phyloP scores from a whole-genome alignment of 1,139 yeast species.

The Pichia sp. region DNA sequence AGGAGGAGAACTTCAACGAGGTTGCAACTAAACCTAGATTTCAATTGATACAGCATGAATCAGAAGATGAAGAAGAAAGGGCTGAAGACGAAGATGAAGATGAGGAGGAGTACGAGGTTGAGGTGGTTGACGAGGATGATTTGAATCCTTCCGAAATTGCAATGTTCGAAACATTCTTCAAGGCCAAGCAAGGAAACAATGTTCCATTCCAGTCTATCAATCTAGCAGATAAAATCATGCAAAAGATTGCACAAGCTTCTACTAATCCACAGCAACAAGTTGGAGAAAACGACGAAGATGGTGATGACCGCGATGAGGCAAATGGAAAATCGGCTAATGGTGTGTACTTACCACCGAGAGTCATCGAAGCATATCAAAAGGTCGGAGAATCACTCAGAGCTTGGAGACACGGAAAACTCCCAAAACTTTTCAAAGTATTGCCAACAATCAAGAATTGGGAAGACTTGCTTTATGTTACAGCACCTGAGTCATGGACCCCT shows the following conservation, averaged over 20 bases:
- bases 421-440: conserved; percentile 88
- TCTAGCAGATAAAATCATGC: conserved; percentile 89
- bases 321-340: conserved; percentile 38
- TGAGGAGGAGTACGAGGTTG: conserved; percentile 29
- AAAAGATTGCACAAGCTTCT: conserved; percentile 68
- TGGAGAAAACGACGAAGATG: conserved; percentile 15
- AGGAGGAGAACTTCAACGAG: conserved; percentile 47
- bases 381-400: conserved; percentile 83
- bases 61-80: conserved; percentile 28
- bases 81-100: conserved; percentile 30
- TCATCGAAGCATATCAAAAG: conserved; percentile 87
- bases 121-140: conserved; percentile 44
- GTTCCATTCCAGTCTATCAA: conserved; percentile 48
- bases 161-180: conserved; percentile 63
- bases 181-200: conserved; percentile 30
- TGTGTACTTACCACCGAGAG: conserved; percentile 90
- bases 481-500: conserved; percentile 95
- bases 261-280: conserved; percentile 4
- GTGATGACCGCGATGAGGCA: conserved; percentile 7
- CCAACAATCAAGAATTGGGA: conserved; percentile 95
- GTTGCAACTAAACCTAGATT: conserved; percentile 34
- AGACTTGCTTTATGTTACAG: conserved; percentile 86
- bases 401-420: conserved; percentile 95
- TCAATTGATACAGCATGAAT: conserved; percentile 23
- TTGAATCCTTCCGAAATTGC: conserved; percentile 52